These are phyloP conservation scores for Paecilomyces variotii DNA, from an alignment of 2,329 filamentous ascomycete genomes.

Conservation along the genomic window DNA sequence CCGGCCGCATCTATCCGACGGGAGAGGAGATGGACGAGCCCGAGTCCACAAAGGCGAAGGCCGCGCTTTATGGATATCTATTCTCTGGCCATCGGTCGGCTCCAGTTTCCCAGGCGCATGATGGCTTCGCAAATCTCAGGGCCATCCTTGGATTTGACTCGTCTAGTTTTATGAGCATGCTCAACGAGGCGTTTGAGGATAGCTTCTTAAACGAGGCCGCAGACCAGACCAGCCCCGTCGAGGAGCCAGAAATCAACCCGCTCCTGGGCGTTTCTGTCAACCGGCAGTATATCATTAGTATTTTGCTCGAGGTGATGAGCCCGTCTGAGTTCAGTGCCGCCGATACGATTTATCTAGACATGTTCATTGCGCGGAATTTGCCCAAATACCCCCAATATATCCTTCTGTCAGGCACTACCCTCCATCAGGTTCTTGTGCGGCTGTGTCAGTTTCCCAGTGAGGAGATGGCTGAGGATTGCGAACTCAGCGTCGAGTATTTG, in stretches of 20 bases:
- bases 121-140: conserved; percentile 76
- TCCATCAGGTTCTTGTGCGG: conserved; percentile 71
- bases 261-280: conserved; percentile 59
- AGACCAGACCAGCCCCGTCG: conserved; percentile 43
- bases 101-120: conserved; percentile 47
- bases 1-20: conserved; percentile 84
- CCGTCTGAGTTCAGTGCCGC: conserved; percentile 59
- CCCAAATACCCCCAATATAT: conserved; percentile 97
- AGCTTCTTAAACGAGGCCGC: conserved; percentile 77
- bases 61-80: conserved; percentile 84
- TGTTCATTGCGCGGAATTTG: conserved; percentile 94
- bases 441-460: conserved; percentile 76
- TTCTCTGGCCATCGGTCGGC: conserved; percentile 63
- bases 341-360: conserved; percentile 91
- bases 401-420: conserved; percentile 74
- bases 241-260: conserved; percentile 55
- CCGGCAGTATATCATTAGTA: conserved; percentile 85
- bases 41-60: conserved; percentile 69
- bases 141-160: conserved; percentile 82
- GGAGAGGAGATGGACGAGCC: conserved; percentile 65
- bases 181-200: conserved; percentile 97
- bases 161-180: conserved; percentile 82
- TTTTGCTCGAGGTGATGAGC: conserved; percentile 85
- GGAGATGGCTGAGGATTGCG: conserved; percentile 83
- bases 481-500: conserved; percentile 93